Conservation (phyloP, 1,284 basidiomycete genomes). For the Chalciporus piperatoides region DNA sequence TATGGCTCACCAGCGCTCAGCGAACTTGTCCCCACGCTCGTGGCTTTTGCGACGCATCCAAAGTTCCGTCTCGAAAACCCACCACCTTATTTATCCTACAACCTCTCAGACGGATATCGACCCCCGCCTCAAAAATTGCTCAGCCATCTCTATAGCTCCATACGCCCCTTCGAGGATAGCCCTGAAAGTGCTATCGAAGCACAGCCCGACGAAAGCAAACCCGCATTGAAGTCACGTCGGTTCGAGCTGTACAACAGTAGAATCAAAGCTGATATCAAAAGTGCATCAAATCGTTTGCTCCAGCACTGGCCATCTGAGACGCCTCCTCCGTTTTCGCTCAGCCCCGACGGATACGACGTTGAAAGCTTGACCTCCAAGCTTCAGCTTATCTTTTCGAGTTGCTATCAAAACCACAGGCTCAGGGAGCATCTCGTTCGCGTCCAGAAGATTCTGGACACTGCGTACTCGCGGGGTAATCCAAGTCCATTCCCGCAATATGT, state of each 20-base stretch:
- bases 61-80: slow-evolving; percentile 16
- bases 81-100: slow-evolving; percentile 17
- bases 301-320: slow-evolving; percentile 20
- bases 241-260: slow-evolving; percentile 10
- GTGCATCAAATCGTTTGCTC: slow-evolving; percentile 1
- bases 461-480: neutral
- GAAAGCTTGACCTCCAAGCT: neutral
- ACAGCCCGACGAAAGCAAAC: slow-evolving; percentile 3
- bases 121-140: slow-evolving; percentile 3
- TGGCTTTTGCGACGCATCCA: slow-evolving; percentile 29
- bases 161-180: slow-evolving; percentile 15
- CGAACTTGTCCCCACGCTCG: slow-evolving; percentile 27
- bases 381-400: slow-evolving; percentile 10
- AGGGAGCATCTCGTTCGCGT: slow-evolving; percentile 15
- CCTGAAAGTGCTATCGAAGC: slow-evolving; percentile 11
- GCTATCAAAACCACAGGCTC: slow-evolving; percentile 16
- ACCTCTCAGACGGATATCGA: slow-evolving; percentile 11
- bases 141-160: slow-evolving; percentile 6
- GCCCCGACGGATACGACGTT: slow-evolving; percentile 8
- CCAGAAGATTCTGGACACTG: slow-evolving; percentile 13
- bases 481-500: slow-evolving; percentile 5
- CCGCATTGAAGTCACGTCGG: slow-evolving; percentile 6
- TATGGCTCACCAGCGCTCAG: slow-evolving; percentile 21
- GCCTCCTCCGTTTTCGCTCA: slow-evolving; percentile 8
- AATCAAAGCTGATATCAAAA: slow-evolving; percentile 2